These are phyloP conservation scores for Colletotrichum coccodes DNA, from an alignment of 2,329 filamentous ascomycete species.

Conservation along the genomic window DNA sequence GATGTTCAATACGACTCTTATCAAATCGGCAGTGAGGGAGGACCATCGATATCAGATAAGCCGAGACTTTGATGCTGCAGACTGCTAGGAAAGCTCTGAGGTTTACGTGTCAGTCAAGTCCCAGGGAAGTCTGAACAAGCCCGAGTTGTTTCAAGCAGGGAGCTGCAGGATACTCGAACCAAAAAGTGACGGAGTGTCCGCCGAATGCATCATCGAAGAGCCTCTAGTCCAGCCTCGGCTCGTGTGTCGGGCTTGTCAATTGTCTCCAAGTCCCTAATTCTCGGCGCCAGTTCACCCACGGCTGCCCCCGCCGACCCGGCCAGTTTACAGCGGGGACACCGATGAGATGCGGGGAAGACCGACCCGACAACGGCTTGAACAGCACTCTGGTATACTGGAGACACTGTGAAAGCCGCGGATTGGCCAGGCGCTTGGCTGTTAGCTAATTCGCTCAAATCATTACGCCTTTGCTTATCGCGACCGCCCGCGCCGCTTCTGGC, in stretches of 20 bases:
- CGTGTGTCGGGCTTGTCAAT: neutral
- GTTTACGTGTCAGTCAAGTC: neutral
- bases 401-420: conserved; percentile 4
- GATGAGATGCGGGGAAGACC: conserved; percentile 7
- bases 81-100: neutral
- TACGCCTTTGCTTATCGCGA: conserved; percentile 25
- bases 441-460: conserved; percentile 29
- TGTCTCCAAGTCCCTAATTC: neutral
- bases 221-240: neutral
- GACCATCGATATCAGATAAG: neutral
- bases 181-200: neutral
- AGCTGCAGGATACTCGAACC: neutral
- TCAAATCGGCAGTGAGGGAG: neutral
- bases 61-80: neutral
- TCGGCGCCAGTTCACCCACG: neutral
- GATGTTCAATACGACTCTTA: neutral
- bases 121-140: neutral
- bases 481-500: conserved; percentile 8
- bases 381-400: neutral
- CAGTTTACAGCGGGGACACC: conserved; percentile 2
- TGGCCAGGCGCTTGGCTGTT: conserved; percentile 9
- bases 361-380: neutral
- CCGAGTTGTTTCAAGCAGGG: too few species aligned
- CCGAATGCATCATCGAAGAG: neutral
- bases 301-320: neutral